Evolutionary conservation across 768 basidiomycete genomes (phyloP).

Genomic region (Russula ochroleuca): DNA sequence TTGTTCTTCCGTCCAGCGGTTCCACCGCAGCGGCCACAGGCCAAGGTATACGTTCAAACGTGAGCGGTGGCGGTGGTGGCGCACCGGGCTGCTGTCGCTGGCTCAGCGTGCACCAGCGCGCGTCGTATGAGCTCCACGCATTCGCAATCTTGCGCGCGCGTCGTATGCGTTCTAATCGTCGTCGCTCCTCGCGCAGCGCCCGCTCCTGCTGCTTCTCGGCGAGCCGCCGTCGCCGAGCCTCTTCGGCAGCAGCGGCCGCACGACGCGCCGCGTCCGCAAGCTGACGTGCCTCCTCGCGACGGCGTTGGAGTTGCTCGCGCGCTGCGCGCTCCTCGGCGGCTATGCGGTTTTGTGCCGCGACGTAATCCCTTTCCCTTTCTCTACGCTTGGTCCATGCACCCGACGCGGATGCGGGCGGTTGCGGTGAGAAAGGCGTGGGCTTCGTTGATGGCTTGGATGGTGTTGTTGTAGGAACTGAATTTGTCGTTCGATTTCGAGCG

Average conservation of each 20-base stretch:
- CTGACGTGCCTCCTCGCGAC: background rate
- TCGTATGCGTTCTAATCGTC: conserved; percentile 41
- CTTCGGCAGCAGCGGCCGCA: conserved; percentile 10
- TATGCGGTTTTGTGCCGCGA: background rate
- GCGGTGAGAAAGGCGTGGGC: conserved; percentile 4
- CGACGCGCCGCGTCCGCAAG: conserved; percentile 18
- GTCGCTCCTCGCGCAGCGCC: conserved; percentile 47
- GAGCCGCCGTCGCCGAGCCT: conserved; percentile 43
- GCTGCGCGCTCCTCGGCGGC: conserved; percentile 14
- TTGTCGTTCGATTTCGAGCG: background rate
- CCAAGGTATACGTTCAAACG: conserved; percentile 70
- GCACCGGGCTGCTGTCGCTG: conserved; percentile 32
- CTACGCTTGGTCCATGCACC: background rate
- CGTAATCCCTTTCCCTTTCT: background rate
- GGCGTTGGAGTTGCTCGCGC: conserved; percentile 1
- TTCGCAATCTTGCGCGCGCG: conserved; percentile 37
- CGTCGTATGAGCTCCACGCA: conserved; percentile 37
- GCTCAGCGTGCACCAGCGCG: conserved; percentile 53
- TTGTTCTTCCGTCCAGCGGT: conserved; percentile 37
- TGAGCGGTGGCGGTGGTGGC: conserved; percentile 34
- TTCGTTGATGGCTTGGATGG: background rate
- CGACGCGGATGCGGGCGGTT: background rate
- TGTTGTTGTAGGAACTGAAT: background rate
- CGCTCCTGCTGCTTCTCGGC: conserved; percentile 36
- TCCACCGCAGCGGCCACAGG: conserved; percentile 47